Conservation (phyloP, 371 early-diverging fungal genomes). For the Mucor plumbeus region DNA sequence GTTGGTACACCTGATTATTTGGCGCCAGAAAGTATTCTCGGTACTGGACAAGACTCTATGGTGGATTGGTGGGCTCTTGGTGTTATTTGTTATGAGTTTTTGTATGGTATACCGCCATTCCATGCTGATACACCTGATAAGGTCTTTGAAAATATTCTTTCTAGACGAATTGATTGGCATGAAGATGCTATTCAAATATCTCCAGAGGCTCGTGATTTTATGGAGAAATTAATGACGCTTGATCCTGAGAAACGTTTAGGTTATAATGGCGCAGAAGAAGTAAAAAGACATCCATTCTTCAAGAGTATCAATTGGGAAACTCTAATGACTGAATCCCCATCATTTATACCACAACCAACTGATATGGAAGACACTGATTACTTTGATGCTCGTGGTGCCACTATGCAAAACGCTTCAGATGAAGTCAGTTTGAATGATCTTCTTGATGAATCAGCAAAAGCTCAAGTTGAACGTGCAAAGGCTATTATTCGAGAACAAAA, state of each 20-base stretch:
- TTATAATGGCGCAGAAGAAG: slow-evolving; percentile 66
- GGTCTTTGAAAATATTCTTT: slow-evolving; percentile 88
- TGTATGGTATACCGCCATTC: slow-evolving; percentile 88
- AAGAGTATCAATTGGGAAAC: slow-evolving; percentile 71
- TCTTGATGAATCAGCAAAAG: slow-evolving; percentile 31
- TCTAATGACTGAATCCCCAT: slow-evolving; percentile 70
- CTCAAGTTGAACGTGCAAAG: slow-evolving; percentile 46
- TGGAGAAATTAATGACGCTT: slow-evolving; percentile 78
- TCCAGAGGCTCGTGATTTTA: slow-evolving; percentile 86
- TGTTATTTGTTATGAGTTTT: slow-evolving; percentile 89
- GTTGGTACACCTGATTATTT: slow-evolving; percentile 98
- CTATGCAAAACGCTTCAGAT: slow-evolving; percentile 55
- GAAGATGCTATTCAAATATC: slow-evolving; percentile 73
- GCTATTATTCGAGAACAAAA: slow-evolving; percentile 53
- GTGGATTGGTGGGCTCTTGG: slow-evolving; percentile 97
- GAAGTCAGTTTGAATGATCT: background rate
- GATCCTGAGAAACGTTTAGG: slow-evolving; percentile 85
- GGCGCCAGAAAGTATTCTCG: slow-evolving; percentile 93
- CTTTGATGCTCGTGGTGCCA: slow-evolving; percentile 90
- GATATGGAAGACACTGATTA: slow-evolving; percentile 89
- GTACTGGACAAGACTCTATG: slow-evolving; percentile 82
- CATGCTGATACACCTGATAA: slow-evolving; percentile 80
- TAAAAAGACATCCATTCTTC: slow-evolving; percentile 74
- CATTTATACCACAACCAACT: slow-evolving; percentile 85
- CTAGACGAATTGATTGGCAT: slow-evolving; percentile 76